Conservation (phyloP, 208 protist species). For the Crithidia fasciculata region DNA sequence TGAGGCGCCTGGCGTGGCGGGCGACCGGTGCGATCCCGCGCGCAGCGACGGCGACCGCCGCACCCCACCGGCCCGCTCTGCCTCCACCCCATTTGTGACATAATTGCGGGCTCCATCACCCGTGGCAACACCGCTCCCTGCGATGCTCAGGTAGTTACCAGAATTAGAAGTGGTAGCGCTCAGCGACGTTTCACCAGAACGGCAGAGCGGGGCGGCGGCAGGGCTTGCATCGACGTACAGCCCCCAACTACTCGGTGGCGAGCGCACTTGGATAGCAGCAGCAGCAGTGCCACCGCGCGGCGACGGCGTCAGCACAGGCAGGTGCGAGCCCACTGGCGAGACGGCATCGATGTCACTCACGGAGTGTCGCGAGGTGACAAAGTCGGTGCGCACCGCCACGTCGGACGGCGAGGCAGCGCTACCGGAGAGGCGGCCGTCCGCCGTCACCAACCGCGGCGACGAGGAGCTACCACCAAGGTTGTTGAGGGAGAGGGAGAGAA, state of each 20-base stretch:
- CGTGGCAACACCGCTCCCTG: not conserved
- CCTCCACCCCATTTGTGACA: not conserved
- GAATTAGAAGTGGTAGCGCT: not conserved
- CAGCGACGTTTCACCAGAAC: constrained; percentile 6
- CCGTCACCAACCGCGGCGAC: not conserved
- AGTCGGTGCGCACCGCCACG: constrained; percentile 25
- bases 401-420: not conserved
- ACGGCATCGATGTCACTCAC: constrained; percentile 7
- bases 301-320: not conserved
- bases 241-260: not conserved
- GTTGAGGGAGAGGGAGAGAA: constrained; percentile 14
- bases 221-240: no score
- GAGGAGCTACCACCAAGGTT: not conserved
- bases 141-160: not conserved
- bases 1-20: not conserved
- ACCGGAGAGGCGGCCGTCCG: not conserved
- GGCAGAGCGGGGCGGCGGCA: not conserved
- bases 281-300: not conserved
- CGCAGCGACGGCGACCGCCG: not conserved
- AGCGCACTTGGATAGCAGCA: not conserved
- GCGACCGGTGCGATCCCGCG: not conserved
- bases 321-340: not conserved
- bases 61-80: not conserved
- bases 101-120: no score
- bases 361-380: constrained; percentile 19